Evolutionary conservation across 106 monocot genomes (phyloP).

Genomic region (Platanthera zijinensis): DNA sequence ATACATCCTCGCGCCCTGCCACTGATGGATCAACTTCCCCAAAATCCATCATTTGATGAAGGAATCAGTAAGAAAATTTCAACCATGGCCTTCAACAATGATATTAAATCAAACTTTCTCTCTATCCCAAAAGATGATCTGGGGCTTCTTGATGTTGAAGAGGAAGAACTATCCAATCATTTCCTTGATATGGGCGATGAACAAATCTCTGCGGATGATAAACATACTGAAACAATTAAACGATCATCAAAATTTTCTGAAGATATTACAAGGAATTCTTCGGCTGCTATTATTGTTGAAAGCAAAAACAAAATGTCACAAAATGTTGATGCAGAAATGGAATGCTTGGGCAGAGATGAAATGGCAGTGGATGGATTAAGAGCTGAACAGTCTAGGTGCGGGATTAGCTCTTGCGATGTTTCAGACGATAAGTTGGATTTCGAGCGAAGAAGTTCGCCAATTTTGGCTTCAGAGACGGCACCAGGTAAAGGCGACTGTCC

Average conservation of each 20-base stretch:
- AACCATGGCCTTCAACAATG: neutral
- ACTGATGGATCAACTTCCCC: conserved; percentile 22
- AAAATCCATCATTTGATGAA: conserved; percentile 13
- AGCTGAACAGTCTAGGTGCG: neutral
- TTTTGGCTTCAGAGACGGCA: neutral
- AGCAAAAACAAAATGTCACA: neutral
- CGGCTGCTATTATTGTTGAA: neutral
- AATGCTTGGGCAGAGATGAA: conserved; percentile 4
- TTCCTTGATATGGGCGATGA: conserved; percentile 20
- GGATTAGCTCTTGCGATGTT: neutral
- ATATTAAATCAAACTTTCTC: conserved; percentile 6
- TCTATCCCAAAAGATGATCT: conserved; percentile 10
- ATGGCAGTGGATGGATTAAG: neutral
- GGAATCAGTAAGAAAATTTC: neutral
- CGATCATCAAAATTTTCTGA: conserved; percentile 1
- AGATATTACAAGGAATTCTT: conserved; percentile 2
- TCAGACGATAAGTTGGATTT: neutral
- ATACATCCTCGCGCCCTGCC: conserved; percentile 79
- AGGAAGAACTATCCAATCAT: conserved; percentile 16
- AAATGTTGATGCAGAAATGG: conserved; percentile 16
- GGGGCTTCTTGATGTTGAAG: conserved; percentile 9
- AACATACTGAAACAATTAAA: conserved; percentile 1
- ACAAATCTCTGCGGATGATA: neutral
- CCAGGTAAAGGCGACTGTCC: neutral
- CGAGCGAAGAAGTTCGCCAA: neutral